A percentile compares a stretch with the other conserved stretches of the same genome.
Evolutionary conservation across 179 eudicot species (phyloP).

Genomic region (Spergularia azorica): DNA sequence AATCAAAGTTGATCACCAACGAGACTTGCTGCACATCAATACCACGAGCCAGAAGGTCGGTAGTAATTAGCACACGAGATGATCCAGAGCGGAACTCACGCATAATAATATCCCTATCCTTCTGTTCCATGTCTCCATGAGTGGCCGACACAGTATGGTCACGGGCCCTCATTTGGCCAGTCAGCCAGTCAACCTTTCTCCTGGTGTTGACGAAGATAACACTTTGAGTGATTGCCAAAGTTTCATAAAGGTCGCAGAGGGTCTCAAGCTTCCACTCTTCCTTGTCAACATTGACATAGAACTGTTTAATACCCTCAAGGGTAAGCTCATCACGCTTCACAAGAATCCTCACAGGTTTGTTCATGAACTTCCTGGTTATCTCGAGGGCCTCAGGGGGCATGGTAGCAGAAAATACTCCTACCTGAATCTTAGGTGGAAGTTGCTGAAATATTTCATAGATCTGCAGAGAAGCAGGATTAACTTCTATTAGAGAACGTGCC

Average conservation of each 20-base stretch:
- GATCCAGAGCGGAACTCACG: slow-evolving; percentile 35
- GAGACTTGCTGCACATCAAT: slow-evolving; percentile 35
- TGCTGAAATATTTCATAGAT: slow-evolving; percentile 50
- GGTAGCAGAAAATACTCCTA: slow-evolving; percentile 50
- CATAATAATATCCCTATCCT: slow-evolving; percentile 29
- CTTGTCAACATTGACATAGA: too few species aligned
- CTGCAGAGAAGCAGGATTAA: slow-evolving; percentile 19
- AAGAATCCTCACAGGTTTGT: slow-evolving; percentile 51
- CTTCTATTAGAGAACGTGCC: neutral
- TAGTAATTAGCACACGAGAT: slow-evolving; percentile 33
- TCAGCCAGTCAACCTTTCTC: too few species aligned
- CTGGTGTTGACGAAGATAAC: too few species aligned
- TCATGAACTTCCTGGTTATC: slow-evolving; percentile 51
- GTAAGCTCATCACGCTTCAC: slow-evolving; percentile 53
- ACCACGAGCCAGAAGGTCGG: slow-evolving; percentile 32
- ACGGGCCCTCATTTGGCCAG: slow-evolving; percentile 29
- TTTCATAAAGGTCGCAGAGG: too few species aligned
- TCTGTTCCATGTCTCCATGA: slow-evolving; percentile 29
- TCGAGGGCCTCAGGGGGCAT: slow-evolving; percentile 58
- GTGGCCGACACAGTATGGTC: slow-evolving; percentile 31
- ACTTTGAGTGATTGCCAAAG: too few species aligned
- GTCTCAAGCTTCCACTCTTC: too few species aligned
- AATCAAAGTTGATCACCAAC: slow-evolving; percentile 30
- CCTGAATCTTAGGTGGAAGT: slow-evolving; percentile 46
- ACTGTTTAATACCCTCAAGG: slow-evolving; percentile 51